A percentile compares a stretch with the other conserved stretches of the same genome.
Evolutionary conservation across 1,139 yeast genomes (phyloP).

Genomic region (Saccharomyces pastorianus): DNA sequence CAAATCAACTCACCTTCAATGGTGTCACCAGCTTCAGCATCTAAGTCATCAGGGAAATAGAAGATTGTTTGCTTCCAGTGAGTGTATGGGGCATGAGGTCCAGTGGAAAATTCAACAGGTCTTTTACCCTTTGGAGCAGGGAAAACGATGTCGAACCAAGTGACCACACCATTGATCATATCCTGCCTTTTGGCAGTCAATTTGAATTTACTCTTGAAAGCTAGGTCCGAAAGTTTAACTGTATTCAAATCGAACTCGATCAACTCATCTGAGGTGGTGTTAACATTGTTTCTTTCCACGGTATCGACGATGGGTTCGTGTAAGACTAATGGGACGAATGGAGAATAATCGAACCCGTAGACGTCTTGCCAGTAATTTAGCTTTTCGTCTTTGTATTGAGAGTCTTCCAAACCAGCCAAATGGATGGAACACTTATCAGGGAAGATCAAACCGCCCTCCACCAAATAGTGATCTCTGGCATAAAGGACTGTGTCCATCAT

Average conservation of each 20-base stretch:
- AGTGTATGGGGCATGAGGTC: constrained; percentile 74
- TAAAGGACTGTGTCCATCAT: constrained; percentile 94
- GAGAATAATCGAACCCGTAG: constrained; percentile 89
- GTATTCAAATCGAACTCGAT: constrained; percentile 85
- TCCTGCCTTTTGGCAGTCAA: constrained; percentile 73
- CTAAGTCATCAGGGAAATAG: constrained; percentile 76
- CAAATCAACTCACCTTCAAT: constrained; percentile 66
- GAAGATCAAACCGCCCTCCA: constrained; percentile 79
- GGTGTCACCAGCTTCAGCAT: constrained; percentile 67
- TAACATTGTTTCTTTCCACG: constrained; percentile 72
- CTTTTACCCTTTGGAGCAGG: constrained; percentile 47
- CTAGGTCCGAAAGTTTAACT: constrained; percentile 72
- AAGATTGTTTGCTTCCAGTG: constrained; percentile 98
- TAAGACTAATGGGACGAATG: constrained; percentile 66
- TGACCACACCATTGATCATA: constrained; percentile 76
- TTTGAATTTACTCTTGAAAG: constrained; percentile 60
- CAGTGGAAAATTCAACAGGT: constrained; percentile 63
- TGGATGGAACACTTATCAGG: constrained; percentile 92
- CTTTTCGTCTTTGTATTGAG: constrained; percentile 86
- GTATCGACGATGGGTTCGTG: constrained; percentile 92
- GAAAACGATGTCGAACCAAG: constrained; percentile 94
- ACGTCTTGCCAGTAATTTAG: constrained; percentile 95
- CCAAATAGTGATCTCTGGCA: constrained; percentile 89
- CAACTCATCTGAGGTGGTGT: constrained; percentile 61
- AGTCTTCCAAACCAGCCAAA: constrained; percentile 92